Evolutionary conservation across 768 basidiomycete species (phyloP).

Genomic region (Lepiota subincarnata): DNA sequence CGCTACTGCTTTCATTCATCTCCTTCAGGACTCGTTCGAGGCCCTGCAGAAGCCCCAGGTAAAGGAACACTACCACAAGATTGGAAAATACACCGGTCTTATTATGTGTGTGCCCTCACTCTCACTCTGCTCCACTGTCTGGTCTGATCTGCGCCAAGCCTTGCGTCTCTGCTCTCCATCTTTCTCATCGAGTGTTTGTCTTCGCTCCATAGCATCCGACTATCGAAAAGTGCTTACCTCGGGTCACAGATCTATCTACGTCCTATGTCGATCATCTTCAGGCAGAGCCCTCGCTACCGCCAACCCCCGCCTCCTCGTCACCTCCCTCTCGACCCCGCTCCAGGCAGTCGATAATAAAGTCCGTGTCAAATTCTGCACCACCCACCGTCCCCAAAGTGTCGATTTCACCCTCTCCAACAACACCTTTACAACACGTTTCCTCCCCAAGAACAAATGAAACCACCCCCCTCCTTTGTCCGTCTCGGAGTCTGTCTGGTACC

Average conservation of each 20-base stretch:
- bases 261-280: constrained; percentile 72
- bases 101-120: constrained; percentile 57
- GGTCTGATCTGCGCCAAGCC: constrained; percentile 29
- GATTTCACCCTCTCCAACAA: constrained; percentile 12
- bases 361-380: background rate
- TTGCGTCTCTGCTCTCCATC: constrained; percentile 62
- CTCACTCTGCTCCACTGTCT: background rate
- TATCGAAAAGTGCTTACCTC: constrained; percentile 1
- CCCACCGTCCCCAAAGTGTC: background rate
- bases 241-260: constrained; percentile 59
- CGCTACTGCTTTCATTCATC: constrained; percentile 78
- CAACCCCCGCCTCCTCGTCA: constrained; percentile 31
- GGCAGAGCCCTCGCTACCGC: constrained; percentile 50
- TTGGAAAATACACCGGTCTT: constrained; percentile 61
- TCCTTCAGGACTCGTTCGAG: constrained; percentile 73
- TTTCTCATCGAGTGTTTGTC: constrained; percentile 78
- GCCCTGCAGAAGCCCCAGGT: constrained; percentile 47
- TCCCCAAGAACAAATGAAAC: constrained; percentile 2
- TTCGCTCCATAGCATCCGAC: background rate
- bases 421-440: background rate
- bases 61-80: constrained; percentile 37
- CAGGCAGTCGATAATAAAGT: constrained; percentile 2
- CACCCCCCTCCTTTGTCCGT: constrained; percentile 4
- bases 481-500: background rate
- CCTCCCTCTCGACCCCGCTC: constrained; percentile 18